Percentiles rank a stretch among this genome's conserved stretches.
Evolutionary conservation across 805 yeast species (phyloP).

Genomic region (Teunomyces barrocoloradensis): DNA sequence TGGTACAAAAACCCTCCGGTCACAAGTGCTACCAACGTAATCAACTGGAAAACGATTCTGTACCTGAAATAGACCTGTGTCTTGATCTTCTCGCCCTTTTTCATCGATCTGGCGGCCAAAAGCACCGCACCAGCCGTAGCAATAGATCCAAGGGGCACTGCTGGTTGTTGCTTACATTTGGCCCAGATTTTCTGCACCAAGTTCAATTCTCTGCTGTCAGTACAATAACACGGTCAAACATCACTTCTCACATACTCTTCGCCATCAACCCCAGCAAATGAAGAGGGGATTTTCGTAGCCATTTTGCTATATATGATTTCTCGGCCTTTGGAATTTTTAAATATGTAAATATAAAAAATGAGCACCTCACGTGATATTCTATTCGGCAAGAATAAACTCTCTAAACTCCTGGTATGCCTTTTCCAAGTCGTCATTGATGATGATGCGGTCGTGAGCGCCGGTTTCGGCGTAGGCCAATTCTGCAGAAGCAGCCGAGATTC

Average conservation of each 20-base stretch:
- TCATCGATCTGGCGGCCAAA: conserved; percentile 73
- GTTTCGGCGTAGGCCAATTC: conserved; percentile 87
- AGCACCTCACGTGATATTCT: neutral
- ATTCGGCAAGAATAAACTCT: conserved; percentile 60
- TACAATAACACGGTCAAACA: neutral
- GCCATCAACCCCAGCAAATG: conserved; percentile 38
- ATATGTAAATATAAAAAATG: no score
- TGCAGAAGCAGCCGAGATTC: conserved; percentile 81
- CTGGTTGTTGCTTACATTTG: conserved; percentile 80
- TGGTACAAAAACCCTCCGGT: conserved; percentile 76
- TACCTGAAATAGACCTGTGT: conserved; percentile 88
- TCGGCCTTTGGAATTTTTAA: no score
- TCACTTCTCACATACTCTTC: conserved; percentile 42
- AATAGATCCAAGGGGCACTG: conserved; percentile 80
- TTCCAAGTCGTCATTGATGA: conserved; percentile 90
- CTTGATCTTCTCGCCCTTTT: conserved; percentile 64
- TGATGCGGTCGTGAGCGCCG: conserved; percentile 87
- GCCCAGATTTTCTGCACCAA: conserved; percentile 55
- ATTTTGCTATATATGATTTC: neutral
- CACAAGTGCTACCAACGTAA: conserved; percentile 77
- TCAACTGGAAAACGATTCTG: conserved; percentile 84
- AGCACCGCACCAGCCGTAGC: conserved; percentile 79
- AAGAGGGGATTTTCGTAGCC: conserved; percentile 40
- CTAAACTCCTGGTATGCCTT: conserved; percentile 81
- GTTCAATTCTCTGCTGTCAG: conserved; percentile 26